phyloP scores from a whole-genome alignment of 73 alveolate species.

The Tetrahymena thermophila region DNA sequence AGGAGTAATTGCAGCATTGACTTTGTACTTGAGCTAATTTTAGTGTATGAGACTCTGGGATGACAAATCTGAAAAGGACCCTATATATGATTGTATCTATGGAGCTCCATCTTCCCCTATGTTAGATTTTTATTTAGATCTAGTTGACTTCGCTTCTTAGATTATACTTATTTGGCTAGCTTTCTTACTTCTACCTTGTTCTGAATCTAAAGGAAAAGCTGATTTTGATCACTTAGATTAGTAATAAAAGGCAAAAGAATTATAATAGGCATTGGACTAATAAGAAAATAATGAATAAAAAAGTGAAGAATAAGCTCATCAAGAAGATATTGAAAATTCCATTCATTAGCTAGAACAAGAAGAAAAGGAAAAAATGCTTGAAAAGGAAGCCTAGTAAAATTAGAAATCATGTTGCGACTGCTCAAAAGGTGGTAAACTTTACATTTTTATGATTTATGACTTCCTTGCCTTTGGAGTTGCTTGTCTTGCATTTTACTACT shows the following conservation, averaged over 20 bases:
- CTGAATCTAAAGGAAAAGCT: constrained; percentile 34
- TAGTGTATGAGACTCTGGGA: not conserved
- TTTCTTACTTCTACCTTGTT: constrained; percentile 19
- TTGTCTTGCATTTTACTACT: constrained; percentile 14
- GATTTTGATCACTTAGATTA: constrained; percentile 8
- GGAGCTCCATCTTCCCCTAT: not conserved
- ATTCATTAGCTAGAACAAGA: not conserved
- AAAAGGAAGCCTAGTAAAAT: not conserved
- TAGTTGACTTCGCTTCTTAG: not conserved
- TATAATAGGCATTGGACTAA: not conserved
- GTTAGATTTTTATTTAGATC: constrained; percentile 27
- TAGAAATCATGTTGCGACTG: constrained; percentile 14
- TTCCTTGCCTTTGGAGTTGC: constrained; percentile 32
- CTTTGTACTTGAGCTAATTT: constrained; percentile 3
- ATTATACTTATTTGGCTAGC: constrained; percentile 31
- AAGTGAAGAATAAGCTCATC: not conserved
- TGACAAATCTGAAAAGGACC: not conserved
- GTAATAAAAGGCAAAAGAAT: not conserved
- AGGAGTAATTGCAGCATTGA: constrained; percentile 38
- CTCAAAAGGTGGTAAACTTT: constrained; percentile 21
- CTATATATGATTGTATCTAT: not conserved
- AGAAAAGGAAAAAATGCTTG: not conserved
- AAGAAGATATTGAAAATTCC: not conserved
- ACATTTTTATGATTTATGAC: constrained; percentile 32
- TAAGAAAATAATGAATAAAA: not conserved